Conservation (phyloP, 345 rosid species). For the Atalantia buxifolia region DNA sequence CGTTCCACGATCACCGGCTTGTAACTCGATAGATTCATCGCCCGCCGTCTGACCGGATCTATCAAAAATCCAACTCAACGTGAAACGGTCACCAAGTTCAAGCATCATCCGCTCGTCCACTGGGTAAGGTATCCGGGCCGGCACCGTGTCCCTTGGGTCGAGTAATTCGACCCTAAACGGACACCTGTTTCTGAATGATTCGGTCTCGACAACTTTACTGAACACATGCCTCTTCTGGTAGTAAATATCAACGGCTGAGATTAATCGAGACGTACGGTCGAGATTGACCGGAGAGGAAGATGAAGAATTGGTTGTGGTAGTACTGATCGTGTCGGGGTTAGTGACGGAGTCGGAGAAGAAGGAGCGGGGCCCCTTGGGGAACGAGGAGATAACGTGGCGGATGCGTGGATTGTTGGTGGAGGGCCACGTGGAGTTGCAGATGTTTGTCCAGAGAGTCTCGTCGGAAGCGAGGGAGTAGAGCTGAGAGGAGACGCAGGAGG, state of each 20-base stretch:
- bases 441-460: conserved; percentile 43
- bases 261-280: conserved; percentile 26
- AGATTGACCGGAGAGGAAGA: background rate
- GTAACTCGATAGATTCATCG: conserved; percentile 63
- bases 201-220: conserved; percentile 52
- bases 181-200: conserved; percentile 48
- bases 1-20: conserved; percentile 57
- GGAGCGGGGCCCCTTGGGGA: conserved; percentile 52
- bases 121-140: conserved; percentile 38
- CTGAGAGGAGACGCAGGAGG: conserved; percentile 50
- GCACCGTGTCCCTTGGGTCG: conserved; percentile 51
- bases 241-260: conserved; percentile 69
- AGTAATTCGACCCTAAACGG: conserved; percentile 75
- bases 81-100: conserved; percentile 37
- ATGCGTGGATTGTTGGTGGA: conserved; percentile 45
- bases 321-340: conserved; percentile 6
- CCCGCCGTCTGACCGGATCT: conserved; percentile 50
- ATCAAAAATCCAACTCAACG: conserved; percentile 71
- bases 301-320: background rate
- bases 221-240: conserved; percentile 38
- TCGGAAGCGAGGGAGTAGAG: conserved; percentile 44
- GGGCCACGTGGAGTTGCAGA: conserved; percentile 70
- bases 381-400: conserved; percentile 30
- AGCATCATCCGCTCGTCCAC: conserved; percentile 32
- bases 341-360: conserved; percentile 67